Base-by-base conservation (phyloP, 495 filamentous ascomycete species). In the Hypoxylon fragiforme region DNA sequence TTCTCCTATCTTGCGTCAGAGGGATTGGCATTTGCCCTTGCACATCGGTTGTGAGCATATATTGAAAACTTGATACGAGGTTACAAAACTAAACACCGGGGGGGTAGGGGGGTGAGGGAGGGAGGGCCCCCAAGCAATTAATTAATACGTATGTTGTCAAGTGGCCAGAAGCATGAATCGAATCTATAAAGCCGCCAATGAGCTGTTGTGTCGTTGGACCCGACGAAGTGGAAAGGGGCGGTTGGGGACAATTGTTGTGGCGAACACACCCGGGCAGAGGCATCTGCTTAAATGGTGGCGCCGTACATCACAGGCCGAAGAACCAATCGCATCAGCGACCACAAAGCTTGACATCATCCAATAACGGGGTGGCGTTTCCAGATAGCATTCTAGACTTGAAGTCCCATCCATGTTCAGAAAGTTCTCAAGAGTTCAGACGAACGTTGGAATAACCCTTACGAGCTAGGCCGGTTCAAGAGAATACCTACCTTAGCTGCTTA, bases 11-110 rank as follows among this genome's bases (percentile, higher is more conserved):
- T 53, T 52, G 38, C 43, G 20, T 50, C 35, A 34, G 28, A 20
- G 30, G 38, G 35, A 45, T 20, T 20, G 14, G 31, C 46, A 21
- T 28, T 45, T 32, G 43, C 42, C 34, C 37, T 48, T 26, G 47
- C 32, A 40, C 47, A 36, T 56, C 58, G 58, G 58, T 56, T 62
- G 47, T 62, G 52, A 38, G 47, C 58, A 62, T 62, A 50, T 60
- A 62, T 62, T 56, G 50, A 44, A 48, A 56, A 45, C 47, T 52
- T 52, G 58, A 62, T 62, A 62, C 58, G 58, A 56, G 58, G 58
- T 62, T 56, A 52, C 58, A 47, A 30, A 50, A 34, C n/a, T n/a
- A n/a, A n/a, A n/a, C n/a, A n/a, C n/a, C n/a, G n/a, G n/a, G n/a
- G n/a, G n/a, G n/a, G n/a, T n/a, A n/a, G n/a, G n/a, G n/a, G n/a